phyloP scores from a whole-genome alignment of 148 eudicot genomes.

The Salicornia ramosissima region DNA sequence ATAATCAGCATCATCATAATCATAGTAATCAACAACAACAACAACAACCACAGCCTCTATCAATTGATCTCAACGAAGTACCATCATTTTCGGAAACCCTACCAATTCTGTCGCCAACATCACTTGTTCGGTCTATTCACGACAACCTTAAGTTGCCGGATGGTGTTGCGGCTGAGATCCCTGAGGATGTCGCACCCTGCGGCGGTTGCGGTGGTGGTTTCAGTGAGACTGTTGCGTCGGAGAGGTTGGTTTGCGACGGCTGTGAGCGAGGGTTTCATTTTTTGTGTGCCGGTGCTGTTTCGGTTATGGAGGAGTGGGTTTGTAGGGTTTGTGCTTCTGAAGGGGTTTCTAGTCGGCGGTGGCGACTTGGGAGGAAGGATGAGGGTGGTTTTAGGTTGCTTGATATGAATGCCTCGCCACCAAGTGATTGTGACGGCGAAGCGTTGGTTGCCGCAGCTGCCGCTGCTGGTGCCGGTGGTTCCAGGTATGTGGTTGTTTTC shows the following conservation, averaged over 20 bases:
- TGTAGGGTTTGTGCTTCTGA: constrained; percentile 22
- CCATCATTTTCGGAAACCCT: constrained; percentile 43
- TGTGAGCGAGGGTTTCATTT: constrained; percentile 60
- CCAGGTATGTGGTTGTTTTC: neutral
- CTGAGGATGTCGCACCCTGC: constrained; percentile 22
- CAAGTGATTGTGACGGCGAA: constrained; percentile 32
- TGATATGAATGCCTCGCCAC: constrained; percentile 45
- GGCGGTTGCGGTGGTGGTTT: constrained; percentile 16
- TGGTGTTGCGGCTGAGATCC: constrained; percentile 39
- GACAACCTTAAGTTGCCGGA: constrained; percentile 27
- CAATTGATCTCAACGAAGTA: constrained; percentile 51
- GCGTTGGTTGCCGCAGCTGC: constrained; percentile 6
- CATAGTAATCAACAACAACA: neutral
- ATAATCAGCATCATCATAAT: neutral
- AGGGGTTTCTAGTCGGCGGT: constrained; percentile 30
- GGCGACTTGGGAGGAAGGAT: constrained; percentile 39
- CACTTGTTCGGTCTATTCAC: constrained; percentile 42
- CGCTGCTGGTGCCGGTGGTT: constrained; percentile 19
- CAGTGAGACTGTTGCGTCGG: constrained; percentile 12
- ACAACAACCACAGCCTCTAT: constrained; percentile 14
- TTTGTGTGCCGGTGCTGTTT: constrained; percentile 25
- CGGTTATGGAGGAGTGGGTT: constrained; percentile 41
- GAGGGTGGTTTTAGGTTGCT: constrained; percentile 24
- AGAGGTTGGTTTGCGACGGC: constrained; percentile 40
- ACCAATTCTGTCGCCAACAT: constrained; percentile 30